Base-by-base conservation (phyloP, 805 yeast species). In the Tetrapisispora fleetii region DNA sequence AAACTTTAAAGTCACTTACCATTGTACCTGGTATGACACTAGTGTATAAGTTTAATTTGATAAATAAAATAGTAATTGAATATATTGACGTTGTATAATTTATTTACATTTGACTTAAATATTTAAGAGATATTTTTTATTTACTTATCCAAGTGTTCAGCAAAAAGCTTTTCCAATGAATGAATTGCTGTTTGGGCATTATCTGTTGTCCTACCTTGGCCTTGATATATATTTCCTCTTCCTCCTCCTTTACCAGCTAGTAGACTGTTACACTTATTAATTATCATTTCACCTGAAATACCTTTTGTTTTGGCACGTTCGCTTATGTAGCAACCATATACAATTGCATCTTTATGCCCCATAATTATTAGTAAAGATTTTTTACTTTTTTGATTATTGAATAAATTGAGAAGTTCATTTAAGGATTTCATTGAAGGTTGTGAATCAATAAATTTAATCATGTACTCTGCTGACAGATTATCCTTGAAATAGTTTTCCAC, bases 181-280 rank as follows among this genome's bases (percentile, higher is more conserved):
- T 74, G 77, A 54, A 93, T 74, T 21, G 99, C 99, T 38, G 74
- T 75, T 40, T 73, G 74, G 45, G 88, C 75, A 53, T 85, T 85
- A 33, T 69, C 74, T 30, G 81, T 75, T 53, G 86, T 84, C 56
- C 81, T 86, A 58, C 99, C 99, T 81, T 88, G 85, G 68, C 99
- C 99, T 72, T 93, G 99, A 57, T 88, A 87, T 47, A 89, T 81
- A 56, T 88, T 86, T 53, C 96, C 97, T 70, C 87, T 91, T 67
- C 99, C 99, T 70, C 99, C 99, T 50, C 95, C 95, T 68, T 85
- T 88, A 68, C 99, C 99, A 54, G 98, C 99, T 57, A 93, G 79
- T 57, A 75, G 72, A 35, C 72, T 69, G 42, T 90, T 72, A 39
- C 85, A 97, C 48, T 75, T 70, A 45, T 75, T 68, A 30, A 95